These are phyloP conservation scores for Silybum marianum DNA, from an alignment of 129 eudicot genomes.

Conservation along the genomic window DNA sequence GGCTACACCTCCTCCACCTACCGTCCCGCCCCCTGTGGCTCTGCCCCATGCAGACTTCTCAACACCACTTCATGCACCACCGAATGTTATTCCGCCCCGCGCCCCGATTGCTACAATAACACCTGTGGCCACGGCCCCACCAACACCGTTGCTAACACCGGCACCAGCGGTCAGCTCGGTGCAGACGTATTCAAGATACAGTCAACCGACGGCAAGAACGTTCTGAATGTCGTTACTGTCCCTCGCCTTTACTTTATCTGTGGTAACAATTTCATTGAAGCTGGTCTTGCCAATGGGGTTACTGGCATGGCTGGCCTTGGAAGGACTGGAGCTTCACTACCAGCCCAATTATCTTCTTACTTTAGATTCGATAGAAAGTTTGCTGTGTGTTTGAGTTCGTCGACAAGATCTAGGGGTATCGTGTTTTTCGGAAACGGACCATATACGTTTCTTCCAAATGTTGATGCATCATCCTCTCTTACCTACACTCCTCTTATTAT, in stretches of 20 bases:
- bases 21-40: constrained; percentile 12
- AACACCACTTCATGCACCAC: constrained; percentile 22
- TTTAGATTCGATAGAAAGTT: constrained; percentile 33
- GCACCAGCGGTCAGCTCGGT: constrained; percentile 26
- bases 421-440: constrained; percentile 43
- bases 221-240: not conserved
- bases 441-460: constrained; percentile 19
- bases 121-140: constrained; percentile 34
- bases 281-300: constrained; percentile 40
- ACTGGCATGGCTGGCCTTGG: constrained; percentile 51
- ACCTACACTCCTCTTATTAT: constrained; percentile 33
- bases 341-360: constrained; percentile 33
- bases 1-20: constrained; percentile 35
- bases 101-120: constrained; percentile 33
- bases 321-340: constrained; percentile 30
- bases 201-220: constrained; percentile 31
- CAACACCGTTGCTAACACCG: constrained; percentile 10
- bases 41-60: constrained; percentile 36
- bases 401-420: constrained; percentile 23
- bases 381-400: constrained; percentile 40
- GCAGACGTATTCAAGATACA: constrained; percentile 26
- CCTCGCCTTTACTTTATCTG: constrained; percentile 24
- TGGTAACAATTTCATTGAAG: constrained; percentile 6
- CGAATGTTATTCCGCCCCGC: constrained; percentile 21
- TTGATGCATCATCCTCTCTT: constrained; percentile 19